phyloP scores from a whole-genome alignment of 169 alveolate species.

The Perkinsus marinus region DNA sequence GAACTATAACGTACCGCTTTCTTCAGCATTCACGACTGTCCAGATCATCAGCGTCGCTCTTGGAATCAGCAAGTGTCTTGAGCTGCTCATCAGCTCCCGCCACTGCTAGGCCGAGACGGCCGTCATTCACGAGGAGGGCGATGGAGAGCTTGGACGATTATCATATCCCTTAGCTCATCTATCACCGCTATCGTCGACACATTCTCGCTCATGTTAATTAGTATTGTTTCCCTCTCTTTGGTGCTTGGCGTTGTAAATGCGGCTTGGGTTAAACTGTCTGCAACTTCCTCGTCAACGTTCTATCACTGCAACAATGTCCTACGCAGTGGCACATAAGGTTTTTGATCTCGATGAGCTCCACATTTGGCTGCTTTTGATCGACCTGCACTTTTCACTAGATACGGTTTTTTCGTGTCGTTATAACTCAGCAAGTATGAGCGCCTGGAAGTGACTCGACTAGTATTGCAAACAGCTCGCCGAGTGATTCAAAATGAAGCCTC shows the following conservation, averaged over 20 bases:
- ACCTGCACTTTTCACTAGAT: neutral
- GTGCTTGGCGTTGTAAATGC: neutral
- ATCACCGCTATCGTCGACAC: neutral
- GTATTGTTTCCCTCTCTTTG: neutral
- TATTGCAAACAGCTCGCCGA: no score
- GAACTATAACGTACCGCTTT: neutral
- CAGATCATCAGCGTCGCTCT: neutral
- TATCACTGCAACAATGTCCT: no score
- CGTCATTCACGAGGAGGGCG: neutral
- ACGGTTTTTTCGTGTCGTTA: no score
- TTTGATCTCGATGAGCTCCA: neutral
- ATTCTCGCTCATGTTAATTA: neutral
- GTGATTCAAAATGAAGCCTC: no score
- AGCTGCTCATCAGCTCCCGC: neutral
- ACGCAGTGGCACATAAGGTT: no score
- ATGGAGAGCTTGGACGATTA: neutral
- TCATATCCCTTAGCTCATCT: neutral
- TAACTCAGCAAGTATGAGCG: no score
- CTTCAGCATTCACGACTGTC: neutral
- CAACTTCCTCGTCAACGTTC: no score
- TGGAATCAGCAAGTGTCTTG: neutral
- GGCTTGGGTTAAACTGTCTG: neutral
- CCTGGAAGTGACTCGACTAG: no score
- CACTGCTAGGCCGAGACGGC: neutral
- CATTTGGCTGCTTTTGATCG: neutral